Evolutionary conservation across 352 stramenopile genomes (phyloP).

Genomic region (Phytophthora parvispora): DNA sequence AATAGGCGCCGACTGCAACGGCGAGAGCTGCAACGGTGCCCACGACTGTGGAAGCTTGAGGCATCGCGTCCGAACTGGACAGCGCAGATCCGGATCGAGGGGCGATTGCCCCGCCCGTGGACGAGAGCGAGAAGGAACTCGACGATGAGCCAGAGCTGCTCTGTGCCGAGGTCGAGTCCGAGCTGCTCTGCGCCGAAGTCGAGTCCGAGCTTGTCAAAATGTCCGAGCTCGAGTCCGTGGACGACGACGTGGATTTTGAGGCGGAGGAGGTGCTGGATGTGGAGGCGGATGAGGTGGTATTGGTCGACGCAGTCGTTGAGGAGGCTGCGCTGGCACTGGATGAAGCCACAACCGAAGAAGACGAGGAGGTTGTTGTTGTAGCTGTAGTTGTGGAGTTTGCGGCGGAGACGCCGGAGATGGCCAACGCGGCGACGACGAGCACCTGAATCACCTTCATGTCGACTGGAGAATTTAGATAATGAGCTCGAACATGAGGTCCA

Average conservation of each 20-base stretch:
- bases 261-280: not conserved
- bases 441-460: constrained; percentile 28
- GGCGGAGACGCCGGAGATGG: constrained; percentile 7
- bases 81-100: constrained; percentile 20
- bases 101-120: constrained; percentile 15
- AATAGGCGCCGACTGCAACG: not conserved
- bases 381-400: not conserved
- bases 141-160: not conserved
- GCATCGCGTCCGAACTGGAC: constrained; percentile 6
- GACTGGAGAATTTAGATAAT: constrained; percentile 2
- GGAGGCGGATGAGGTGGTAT: not conserved
- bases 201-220: constrained; percentile 9
- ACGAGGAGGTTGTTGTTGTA: not conserved
- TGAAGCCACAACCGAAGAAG: not conserved
- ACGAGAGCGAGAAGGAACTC: not conserved
- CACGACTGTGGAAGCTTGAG: not conserved
- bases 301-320: constrained; percentile 4
- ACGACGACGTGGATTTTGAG: constrained; percentile 2
- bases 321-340: not conserved
- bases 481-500: not conserved
- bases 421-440: constrained; percentile 8
- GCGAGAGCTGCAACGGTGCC: not conserved
- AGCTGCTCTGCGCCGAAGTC: constrained; percentile 15
- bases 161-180: constrained; percentile 8
- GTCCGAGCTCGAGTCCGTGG: constrained; percentile 6